phyloP scores from a whole-genome alignment of 495 filamentous ascomycete genomes.

The Evansstolkia leycettana region DNA sequence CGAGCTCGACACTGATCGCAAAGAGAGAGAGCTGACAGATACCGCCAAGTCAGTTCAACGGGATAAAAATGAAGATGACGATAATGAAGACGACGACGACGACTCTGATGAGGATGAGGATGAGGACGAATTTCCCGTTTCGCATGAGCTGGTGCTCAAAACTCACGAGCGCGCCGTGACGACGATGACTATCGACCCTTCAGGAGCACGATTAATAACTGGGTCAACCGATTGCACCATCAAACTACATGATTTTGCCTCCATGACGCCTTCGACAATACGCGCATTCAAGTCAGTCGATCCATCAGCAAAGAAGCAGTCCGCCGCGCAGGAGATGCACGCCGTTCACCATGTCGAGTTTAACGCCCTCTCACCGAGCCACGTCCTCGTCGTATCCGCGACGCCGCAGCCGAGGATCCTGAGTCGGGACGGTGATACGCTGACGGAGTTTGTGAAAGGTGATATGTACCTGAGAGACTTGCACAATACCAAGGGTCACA shows the following conservation, averaged over 20 bases:
- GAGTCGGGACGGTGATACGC: conserved; percentile 71
- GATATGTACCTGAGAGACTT: conserved; percentile 97
- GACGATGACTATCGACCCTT: conserved; percentile 67
- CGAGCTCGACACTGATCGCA: not conserved
- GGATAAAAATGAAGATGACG: conserved; percentile 9
- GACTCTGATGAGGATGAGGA: conserved; percentile 47
- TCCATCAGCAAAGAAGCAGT: conserved; percentile 63
- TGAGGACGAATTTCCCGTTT: conserved; percentile 84
- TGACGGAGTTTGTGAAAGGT: conserved; percentile 85
- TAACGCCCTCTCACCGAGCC: conserved; percentile 68
- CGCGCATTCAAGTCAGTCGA: conserved; percentile 89
- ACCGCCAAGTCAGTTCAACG: conserved; percentile 4
- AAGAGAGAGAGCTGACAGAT: conserved; percentile 10
- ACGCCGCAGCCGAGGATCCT: conserved; percentile 82
- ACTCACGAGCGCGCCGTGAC: conserved; percentile 88
- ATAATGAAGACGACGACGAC: conserved; percentile 33
- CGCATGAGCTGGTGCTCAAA: conserved; percentile 83
- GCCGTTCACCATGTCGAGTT: conserved; percentile 77
- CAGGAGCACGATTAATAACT: conserved; percentile 73
- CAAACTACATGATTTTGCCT: conserved; percentile 89
- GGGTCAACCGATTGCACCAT: conserved; percentile 83
- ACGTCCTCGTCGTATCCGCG: conserved; percentile 76
- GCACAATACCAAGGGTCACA: conserved; percentile 92
- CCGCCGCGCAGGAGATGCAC: conserved; percentile 68
- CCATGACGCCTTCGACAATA: conserved; percentile 89